Base-by-base conservation (phyloP, 306 rosid genomes). In the Quercus variabilis region DNA sequence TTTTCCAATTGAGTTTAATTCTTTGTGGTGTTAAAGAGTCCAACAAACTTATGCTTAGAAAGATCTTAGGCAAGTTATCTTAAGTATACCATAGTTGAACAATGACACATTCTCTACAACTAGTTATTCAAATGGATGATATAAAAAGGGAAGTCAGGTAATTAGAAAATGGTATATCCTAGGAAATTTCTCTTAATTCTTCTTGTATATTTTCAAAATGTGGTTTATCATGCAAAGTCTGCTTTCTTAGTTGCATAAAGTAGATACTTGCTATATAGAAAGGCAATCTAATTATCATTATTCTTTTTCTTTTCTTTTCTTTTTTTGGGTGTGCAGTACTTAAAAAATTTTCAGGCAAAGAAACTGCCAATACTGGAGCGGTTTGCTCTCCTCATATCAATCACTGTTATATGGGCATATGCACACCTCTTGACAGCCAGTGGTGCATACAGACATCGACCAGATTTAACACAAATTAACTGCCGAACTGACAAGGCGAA, bases 351-450 rank as follows among this genome's bases (percentile, higher is more conserved):
- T 78, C 90, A 91, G 73, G 77, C 82, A 76, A 93, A 87, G 84
- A 91, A 91, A 56, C 74, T 90, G 54, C 98, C 96, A 15, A 78
- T 93, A 55, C 86, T 96, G 21, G 99, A 96, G 85, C 23, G 99
- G 62, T 96, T 96, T 74, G 98, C 98, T 68, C 90, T 96, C 64
- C 87, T 96, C 20, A 93, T 96, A 81, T 85, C 99, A 71, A 76
- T 94, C 71, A 96, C 97, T 25, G 88, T 96, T 81, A 88, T 93
- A 81, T 96, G 99, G 99, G 97, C 99, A 55, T 96, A 96, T 85
- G 96, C 99, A 79, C 99, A 96, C 83, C 98, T 96, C 80, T 88
- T 96, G 85, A 93, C 98, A 15, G 96, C 94, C 46, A 89, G 99
- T 82, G 99, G 99, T 4, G 93, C 96, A n/a, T 96, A 96, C 87